Percentiles rank a stretch among this genome's conserved stretches.
These are phyloP conservation scores for Xylaria nigripes DNA, from an alignment of 495 filamentous ascomycete genomes.

Conservation along the genomic window DNA sequence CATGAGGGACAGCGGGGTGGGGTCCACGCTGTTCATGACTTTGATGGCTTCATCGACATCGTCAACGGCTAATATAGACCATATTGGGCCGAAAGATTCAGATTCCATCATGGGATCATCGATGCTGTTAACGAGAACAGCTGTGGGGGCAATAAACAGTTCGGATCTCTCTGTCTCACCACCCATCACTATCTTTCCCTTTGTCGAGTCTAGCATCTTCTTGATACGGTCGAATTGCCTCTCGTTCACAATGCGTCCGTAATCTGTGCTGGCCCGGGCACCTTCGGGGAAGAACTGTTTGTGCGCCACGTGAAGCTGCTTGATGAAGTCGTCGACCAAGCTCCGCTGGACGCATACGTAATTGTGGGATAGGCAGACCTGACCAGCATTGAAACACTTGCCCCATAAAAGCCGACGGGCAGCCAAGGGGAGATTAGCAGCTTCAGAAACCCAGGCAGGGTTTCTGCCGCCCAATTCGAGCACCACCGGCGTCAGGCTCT, in stretches of 20 bases:
- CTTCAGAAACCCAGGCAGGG: slow-evolving; percentile 79
- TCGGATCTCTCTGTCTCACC: slow-evolving; percentile 70
- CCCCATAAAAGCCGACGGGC: slow-evolving; percentile 80
- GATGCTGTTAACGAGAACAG: slow-evolving; percentile 64
- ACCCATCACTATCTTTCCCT: slow-evolving; percentile 78
- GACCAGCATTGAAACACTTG: slow-evolving; percentile 76
- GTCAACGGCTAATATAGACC: slow-evolving; percentile 66
- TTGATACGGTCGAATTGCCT: slow-evolving; percentile 76
- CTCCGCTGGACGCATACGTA: slow-evolving; percentile 75
- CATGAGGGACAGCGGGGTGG: slow-evolving; percentile 74
- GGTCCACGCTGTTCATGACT: slow-evolving; percentile 65
- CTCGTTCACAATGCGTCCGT: slow-evolving; percentile 68
- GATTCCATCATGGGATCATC: slow-evolving; percentile 69
- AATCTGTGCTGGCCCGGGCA: slow-evolving; percentile 63
- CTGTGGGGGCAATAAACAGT: slow-evolving; percentile 77
- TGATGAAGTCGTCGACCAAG: slow-evolving; percentile 61
- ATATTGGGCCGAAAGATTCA: slow-evolving; percentile 86
- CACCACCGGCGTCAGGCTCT: slow-evolving; percentile 78
- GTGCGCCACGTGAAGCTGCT: slow-evolving; percentile 61
- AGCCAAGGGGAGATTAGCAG: slow-evolving; percentile 71
- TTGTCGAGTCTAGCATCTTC: slow-evolving; percentile 71
- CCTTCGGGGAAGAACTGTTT: slow-evolving; percentile 82
- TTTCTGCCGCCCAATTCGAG: slow-evolving; percentile 89
- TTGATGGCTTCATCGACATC: slow-evolving; percentile 73
- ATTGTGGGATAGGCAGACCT: slow-evolving; percentile 84